Percentiles rank a stretch among this genome's conserved stretches.
phyloP scores from a whole-genome alignment of 2,329 filamentous ascomycete species.

The Colletotrichum scovillei region DNA sequence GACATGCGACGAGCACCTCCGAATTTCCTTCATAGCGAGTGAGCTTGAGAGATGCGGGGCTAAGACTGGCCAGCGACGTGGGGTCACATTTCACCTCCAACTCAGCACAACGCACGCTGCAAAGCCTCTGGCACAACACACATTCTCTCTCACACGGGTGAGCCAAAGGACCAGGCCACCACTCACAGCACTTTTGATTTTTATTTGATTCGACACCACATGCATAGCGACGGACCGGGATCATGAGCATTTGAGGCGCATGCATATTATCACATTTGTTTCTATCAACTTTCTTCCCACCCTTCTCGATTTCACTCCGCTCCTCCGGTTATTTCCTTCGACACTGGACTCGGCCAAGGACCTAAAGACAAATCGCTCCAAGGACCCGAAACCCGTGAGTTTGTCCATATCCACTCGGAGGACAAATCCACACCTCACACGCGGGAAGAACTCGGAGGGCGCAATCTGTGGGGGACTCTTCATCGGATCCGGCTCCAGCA shows the following conservation, averaged over 20 bases:
- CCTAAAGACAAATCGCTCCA: background rate
- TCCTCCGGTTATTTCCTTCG: background rate
- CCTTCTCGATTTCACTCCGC: background rate
- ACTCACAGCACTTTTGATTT: slow-evolving; percentile 6
- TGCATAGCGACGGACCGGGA: slow-evolving; percentile 35
- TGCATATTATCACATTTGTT: slow-evolving; percentile 1
- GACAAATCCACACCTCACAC: background rate
- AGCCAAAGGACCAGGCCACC: slow-evolving; percentile 1
- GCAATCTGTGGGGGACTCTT: slow-evolving; percentile 15
- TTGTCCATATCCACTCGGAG: background rate
- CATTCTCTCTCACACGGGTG: background rate
- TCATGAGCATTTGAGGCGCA: slow-evolving; percentile 32
- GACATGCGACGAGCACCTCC: slow-evolving; percentile 21
- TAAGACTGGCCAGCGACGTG: background rate
- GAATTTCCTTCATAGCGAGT: background rate
- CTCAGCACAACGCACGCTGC: slow-evolving; percentile 9
- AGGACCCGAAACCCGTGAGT: background rate
- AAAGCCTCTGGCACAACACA: background rate
- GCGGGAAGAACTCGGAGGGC: slow-evolving; percentile 14
- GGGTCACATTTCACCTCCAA: slow-evolving; percentile 20
- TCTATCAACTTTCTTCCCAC: background rate
- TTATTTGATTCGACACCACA: slow-evolving; percentile 25
- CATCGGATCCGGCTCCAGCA: slow-evolving; percentile 2
- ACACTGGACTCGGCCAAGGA: background rate
- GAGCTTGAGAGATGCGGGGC: slow-evolving; percentile 17